phyloP scores from a whole-genome alignment of 78 protist genomes.

The Anaeramoeba flamelloides region DNA sequence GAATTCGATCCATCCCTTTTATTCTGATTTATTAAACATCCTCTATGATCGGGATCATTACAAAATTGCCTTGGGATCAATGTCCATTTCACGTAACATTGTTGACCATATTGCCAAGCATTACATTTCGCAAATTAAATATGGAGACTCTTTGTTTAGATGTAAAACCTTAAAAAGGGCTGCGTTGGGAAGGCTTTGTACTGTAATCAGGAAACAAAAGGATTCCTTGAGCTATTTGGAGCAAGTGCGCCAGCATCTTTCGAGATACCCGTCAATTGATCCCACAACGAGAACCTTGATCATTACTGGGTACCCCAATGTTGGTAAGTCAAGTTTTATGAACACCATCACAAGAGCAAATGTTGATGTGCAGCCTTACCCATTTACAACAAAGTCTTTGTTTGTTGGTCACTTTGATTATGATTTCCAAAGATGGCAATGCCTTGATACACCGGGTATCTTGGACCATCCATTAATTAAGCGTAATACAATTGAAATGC shows the following conservation, averaged over 20 bases:
- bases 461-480: conserved; percentile 92
- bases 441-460: conserved; percentile 98
- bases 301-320: conserved; percentile 94
- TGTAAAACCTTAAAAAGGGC: conserved; percentile 98
- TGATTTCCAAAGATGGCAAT: conserved; percentile 84
- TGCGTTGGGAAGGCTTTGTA: conserved; percentile 85
- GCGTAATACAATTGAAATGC: conserved; percentile 99
- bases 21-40: conserved; percentile 92
- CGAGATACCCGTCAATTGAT: conserved; percentile 95
- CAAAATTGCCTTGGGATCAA: conserved; percentile 95
- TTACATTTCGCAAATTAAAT: conserved; percentile 82
- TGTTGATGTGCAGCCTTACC: conserved; percentile 98
- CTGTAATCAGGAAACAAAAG: conserved; percentile 28
- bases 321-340: conserved; percentile 91
- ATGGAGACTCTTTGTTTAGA: conserved; percentile 92
- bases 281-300: conserved; percentile 91
- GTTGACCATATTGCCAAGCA: conserved; percentile 81
- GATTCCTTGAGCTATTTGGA: conserved; percentile 80
- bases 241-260: conserved; percentile 94
- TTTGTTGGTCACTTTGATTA: conserved; percentile 95
- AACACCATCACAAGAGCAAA: conserved; percentile 91
- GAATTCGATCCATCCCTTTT: conserved; percentile 98
- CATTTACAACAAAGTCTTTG: conserved; percentile 98
- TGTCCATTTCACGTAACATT: conserved; percentile 50
- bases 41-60: conserved; percentile 95